phyloP scores from a whole-genome alignment of 345 rosid species.

The Dipteronia dyeriana region DNA sequence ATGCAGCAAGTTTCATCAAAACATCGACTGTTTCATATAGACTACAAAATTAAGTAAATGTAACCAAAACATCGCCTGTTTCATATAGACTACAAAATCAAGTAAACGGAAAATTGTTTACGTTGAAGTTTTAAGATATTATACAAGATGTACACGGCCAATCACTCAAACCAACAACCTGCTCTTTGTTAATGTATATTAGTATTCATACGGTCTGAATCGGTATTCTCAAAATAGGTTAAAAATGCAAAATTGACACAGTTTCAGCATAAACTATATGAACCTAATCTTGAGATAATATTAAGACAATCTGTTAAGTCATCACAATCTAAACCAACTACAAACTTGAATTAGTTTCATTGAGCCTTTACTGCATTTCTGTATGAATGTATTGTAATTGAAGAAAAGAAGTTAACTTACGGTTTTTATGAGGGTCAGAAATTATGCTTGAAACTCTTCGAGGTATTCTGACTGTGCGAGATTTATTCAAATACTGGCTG shows the following conservation, averaged over 20 bases:
- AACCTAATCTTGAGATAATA: background rate
- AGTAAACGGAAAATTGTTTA: conserved; percentile 17
- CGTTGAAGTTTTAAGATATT: conserved; percentile 1
- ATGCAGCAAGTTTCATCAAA: conserved; percentile 79
- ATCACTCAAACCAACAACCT: background rate
- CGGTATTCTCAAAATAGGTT: background rate
- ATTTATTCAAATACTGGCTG: background rate
- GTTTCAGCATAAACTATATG: background rate
- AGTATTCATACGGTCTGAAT: background rate
- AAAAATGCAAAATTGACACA: background rate
- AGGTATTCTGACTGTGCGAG: conserved; percentile 37
- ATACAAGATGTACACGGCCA: background rate
- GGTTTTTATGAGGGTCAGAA: conserved; percentile 40
- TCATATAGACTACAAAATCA: background rate
- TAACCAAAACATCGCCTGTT: conserved; percentile 54
- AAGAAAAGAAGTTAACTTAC: conserved; percentile 36
- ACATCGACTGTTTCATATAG: conserved; percentile 38
- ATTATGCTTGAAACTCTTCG: conserved; percentile 60
- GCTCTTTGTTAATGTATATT: background rate
- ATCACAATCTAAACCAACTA: background rate
- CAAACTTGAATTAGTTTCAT: conserved; percentile 11
- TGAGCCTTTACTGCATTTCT: background rate
- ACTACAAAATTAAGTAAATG: background rate
- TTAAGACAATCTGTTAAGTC: background rate
- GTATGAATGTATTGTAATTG: background rate